These are phyloP conservation scores for Coccinonectria pachysandricola DNA, from an alignment of 2,329 filamentous ascomycete genomes.

Conservation along the genomic window DNA sequence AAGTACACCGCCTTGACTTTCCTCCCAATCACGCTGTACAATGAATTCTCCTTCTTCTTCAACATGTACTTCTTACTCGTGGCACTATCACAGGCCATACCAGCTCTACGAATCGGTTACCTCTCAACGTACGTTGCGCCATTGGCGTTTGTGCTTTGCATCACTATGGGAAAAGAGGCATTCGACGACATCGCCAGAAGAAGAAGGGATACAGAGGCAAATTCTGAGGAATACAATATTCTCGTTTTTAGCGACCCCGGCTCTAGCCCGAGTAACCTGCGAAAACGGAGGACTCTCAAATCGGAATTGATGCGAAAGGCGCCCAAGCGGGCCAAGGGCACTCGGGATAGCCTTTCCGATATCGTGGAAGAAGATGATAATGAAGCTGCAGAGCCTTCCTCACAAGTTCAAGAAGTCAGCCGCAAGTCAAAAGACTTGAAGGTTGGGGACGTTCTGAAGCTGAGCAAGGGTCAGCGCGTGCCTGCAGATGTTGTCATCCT, in stretches of 20 bases:
- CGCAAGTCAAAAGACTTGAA: conserved; percentile 82
- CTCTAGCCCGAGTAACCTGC: conserved; percentile 28
- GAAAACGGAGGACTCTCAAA: conserved; percentile 30
- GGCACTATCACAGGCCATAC: conserved; percentile 86
- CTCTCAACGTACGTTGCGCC: conserved; percentile 90
- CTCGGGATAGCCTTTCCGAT: conserved; percentile 41
- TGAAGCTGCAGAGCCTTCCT: conserved; percentile 31
- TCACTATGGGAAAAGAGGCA: conserved; percentile 93
- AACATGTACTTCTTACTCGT: conserved; percentile 98
- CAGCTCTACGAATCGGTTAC: conserved; percentile 82
- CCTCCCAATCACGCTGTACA: conserved; percentile 87
- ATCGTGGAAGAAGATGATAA: conserved; percentile 56
- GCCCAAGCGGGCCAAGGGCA: conserved; percentile 20
- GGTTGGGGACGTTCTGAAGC: conserved; percentile 90
- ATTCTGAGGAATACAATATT: conserved; percentile 79
- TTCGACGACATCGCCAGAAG: conserved; percentile 84
- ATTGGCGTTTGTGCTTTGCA: conserved; percentile 78
- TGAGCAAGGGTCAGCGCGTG: conserved; percentile 84
- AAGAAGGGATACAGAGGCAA: conserved; percentile 83
- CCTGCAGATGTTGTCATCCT: conserved; percentile 91
- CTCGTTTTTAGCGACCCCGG: conserved; percentile 57
- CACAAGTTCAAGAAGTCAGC: conserved; percentile 52
- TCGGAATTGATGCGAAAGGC: conserved; percentile 27
- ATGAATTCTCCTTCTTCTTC: conserved; percentile 99
- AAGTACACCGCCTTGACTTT: conserved; percentile 97